Conservation (phyloP, 768 basidiomycete genomes). For the Mycena maculata region DNA sequence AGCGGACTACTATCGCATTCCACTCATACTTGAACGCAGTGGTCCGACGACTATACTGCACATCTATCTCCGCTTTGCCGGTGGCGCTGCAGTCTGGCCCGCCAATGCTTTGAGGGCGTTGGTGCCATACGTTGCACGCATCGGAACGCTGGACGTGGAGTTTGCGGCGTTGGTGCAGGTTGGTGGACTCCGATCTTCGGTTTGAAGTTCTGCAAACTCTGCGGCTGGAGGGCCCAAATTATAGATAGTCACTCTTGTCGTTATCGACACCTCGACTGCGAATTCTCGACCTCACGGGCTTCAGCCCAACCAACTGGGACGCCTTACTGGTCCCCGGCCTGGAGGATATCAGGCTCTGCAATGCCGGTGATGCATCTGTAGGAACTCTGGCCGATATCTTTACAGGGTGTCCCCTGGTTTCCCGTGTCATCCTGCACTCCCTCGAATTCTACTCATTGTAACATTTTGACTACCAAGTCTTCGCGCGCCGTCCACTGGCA, state of each 20-base stretch:
- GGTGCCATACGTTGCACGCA: not conserved
- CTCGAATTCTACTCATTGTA: not conserved
- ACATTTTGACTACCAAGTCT: not conserved
- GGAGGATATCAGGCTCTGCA: not conserved
- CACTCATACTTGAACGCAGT: not conserved
- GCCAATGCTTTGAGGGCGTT: not conserved
- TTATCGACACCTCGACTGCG: not conserved
- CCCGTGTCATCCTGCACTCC: conserved; percentile 2
- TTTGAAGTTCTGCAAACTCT: not conserved
- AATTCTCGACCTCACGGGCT: not conserved
- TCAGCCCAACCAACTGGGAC: not conserved
- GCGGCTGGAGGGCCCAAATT: not conserved
- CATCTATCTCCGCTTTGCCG: not conserved
- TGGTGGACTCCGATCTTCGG: not conserved
- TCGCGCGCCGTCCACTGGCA: conserved; percentile 1
- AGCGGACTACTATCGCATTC: not conserved
- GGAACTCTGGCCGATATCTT: not conserved
- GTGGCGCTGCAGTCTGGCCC: not conserved
- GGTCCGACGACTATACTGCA: not conserved
- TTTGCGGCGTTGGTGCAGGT: too few relatives aligned
- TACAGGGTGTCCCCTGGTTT: not conserved
- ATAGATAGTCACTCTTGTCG: not conserved
- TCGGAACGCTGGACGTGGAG: not conserved
- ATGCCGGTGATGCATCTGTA: not conserved
- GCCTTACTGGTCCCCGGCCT: not conserved